Evolutionary conservation across 2,329 filamentous ascomycete species (phyloP).

Genomic region (Parastagonospora avenae): DNA sequence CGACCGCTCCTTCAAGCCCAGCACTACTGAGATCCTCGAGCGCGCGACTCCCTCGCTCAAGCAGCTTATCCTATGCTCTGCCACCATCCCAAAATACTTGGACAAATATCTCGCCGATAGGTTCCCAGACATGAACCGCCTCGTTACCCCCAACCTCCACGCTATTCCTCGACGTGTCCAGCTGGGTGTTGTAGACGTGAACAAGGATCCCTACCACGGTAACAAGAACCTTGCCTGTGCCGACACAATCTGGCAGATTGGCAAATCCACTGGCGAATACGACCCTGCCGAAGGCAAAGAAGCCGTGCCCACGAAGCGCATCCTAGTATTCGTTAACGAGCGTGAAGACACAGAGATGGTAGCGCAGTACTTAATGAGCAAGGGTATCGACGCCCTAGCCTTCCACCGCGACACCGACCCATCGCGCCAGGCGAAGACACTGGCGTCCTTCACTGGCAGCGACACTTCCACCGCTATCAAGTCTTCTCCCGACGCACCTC

Average conservation of each 20-base stretch:
- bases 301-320: conserved; percentile 73
- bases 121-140: conserved; percentile 81
- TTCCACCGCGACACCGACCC: conserved; percentile 84
- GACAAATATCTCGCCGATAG: conserved; percentile 81
- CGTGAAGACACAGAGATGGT: conserved; percentile 85
- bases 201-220: conserved; percentile 89
- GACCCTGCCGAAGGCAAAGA: conserved; percentile 53
- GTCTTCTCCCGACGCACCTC: neutral
- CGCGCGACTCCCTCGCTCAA: conserved; percentile 79
- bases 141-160: conserved; percentile 94
- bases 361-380: conserved; percentile 75
- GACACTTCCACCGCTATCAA: conserved; percentile 18
- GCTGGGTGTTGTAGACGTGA: conserved; percentile 88
- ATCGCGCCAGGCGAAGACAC: conserved; percentile 75
- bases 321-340: conserved; percentile 97
- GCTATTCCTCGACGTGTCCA: conserved; percentile 94
- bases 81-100: conserved; percentile 88
- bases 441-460: conserved; percentile 67
- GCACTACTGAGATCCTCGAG: conserved; percentile 82
- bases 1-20: conserved; percentile 87
- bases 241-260: conserved; percentile 92
- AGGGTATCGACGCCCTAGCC: conserved; percentile 87
- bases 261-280: conserved; percentile 67
- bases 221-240: conserved; percentile 94
- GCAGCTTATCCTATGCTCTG: conserved; percentile 90